Evolutionary conservation across 176 grass and related monocot genomes (phyloP), one percentile per base, ranked within the genome.

Genomic region (Triticum urartu): DNA sequence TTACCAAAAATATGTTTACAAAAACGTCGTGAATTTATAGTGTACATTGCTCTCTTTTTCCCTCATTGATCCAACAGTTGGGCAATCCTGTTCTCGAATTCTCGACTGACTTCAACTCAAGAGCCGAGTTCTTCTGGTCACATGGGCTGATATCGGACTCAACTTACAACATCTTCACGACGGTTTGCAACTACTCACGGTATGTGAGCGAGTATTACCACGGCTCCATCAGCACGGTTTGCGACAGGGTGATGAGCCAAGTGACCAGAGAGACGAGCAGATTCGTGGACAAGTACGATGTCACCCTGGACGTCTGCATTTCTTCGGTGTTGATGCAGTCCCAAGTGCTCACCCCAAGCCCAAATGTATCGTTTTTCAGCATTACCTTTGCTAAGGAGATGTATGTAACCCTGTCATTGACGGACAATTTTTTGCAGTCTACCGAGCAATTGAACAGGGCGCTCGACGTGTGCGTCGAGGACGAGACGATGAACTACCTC

Each of bases 31-130:
- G 15, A 2, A 17, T 64, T 14, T 24, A 24, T 0, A 47, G 9
- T 52, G 21, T 22, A 20, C 39, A 47, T 26, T 67, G 36, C 21
- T 10, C 1, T 22, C 20, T 32, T 26, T 47, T 32, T 11, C 3
- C 12, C 13, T 45, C 24, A 20, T 21, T 9, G 20, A 35, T 62
- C 11, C 2, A 26, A 75, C 3, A 98, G 97, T 69, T 98, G 11
- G 97, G 97, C 6, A 98, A 98, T 64, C 94, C 97, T 0, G 97
- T 98, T n/a, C 94, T 98, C 0, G 97, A 98, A 47, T 98, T 98
- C 84, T 75, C 94, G 0, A 98, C 93, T 0, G 97, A 98, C 79
- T 98, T 98, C 94, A 98, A 98, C 85, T 95, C 97, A 17, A 94
- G 97, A 61, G 93, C 97, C 0, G 97, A 95, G 64, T 98, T 95